Evolutionary conservation across 805 yeast genomes (phyloP), one percentile per base, ranked within the genome.

Genomic region (Ogataea siamensis): DNA sequence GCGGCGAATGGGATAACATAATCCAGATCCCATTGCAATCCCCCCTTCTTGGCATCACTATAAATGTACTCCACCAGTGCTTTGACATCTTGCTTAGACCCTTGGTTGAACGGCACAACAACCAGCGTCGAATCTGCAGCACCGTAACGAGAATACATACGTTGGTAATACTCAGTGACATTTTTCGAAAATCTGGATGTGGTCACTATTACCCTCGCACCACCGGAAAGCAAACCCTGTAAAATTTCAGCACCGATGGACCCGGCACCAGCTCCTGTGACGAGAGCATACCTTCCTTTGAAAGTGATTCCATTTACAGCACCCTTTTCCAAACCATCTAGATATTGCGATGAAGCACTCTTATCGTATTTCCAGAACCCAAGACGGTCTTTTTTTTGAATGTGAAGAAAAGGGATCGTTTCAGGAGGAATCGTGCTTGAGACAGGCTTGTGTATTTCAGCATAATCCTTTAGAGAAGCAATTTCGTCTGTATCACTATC

Each of bases 261-360:
- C 39, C 98, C 99, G 33, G 87, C 89, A 73, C 99, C 99, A 35
- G 98, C 98, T 74, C 99, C 99, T 33, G 99, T 93, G 50, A 93
- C 73, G 57, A 93, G 76, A 36, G 89, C 96, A 51, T 81, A 80
- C 67, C 88, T 93, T 63, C 80, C 87, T 63, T 82, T 80, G 73
- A 81, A 93, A 26, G 96, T 77, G 40, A 88, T 76, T 70, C 99
- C 99, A 55, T 89, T 93, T 49, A 87, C 78, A 23, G 99, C 97
- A 62, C 94, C 96, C 46, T 76, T 74, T 69, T 93, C 98, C 59
- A 93, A 79, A 42, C 93, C 95, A 60, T 87, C 89, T 63, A 93
- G 76, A 68, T 83, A 93, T 28, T 71, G 57, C 25, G 89, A 73
- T 24, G 99, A 81, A 47, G 86, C 72, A 49, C 73, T 71, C 56